Conservation (phyloP, 371 early-diverging fungal genomes). For the Mortierella sp. region DNA sequence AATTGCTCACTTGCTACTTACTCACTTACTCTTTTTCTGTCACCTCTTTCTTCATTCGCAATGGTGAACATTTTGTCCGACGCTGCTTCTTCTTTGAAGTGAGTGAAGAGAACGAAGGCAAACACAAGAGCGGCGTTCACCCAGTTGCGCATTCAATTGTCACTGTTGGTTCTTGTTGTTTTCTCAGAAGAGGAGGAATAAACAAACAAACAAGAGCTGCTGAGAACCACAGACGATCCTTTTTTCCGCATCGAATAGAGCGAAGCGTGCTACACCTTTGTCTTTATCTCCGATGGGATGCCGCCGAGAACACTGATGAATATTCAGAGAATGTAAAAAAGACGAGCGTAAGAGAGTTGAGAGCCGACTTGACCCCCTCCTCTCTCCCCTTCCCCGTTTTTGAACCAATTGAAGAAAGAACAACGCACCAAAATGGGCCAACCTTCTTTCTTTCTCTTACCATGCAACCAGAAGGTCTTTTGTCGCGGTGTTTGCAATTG, state of each 20-base stretch:
- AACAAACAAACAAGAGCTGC: too few species aligned
- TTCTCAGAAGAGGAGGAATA: too few species aligned
- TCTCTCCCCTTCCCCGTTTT: not conserved
- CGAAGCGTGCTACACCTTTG: not conserved
- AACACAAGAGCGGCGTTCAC: too few species aligned
- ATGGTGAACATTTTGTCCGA: not conserved
- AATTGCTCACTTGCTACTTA: not conserved
- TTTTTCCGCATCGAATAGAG: too few species aligned
- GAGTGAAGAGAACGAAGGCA: too few species aligned
- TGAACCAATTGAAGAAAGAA: not conserved
- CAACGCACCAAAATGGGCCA: not conserved
- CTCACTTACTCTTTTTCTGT: not conserved
- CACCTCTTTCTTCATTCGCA: not conserved
- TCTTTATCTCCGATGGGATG: not conserved
- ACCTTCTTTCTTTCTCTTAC: not conserved
- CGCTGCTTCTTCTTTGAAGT: not conserved
- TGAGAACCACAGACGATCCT: too few species aligned
- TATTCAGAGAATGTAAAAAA: not conserved
- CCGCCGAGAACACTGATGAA: not conserved
- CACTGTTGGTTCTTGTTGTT: too few species aligned
- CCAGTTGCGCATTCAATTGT: too few species aligned
- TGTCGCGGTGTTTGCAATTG: not conserved
- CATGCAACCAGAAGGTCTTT: not conserved
- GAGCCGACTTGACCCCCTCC: not conserved
- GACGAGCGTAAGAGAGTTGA: not conserved